phyloP scores from a whole-genome alignment of 2,329 filamentous ascomycete species.

The Lanzia echinophila region DNA sequence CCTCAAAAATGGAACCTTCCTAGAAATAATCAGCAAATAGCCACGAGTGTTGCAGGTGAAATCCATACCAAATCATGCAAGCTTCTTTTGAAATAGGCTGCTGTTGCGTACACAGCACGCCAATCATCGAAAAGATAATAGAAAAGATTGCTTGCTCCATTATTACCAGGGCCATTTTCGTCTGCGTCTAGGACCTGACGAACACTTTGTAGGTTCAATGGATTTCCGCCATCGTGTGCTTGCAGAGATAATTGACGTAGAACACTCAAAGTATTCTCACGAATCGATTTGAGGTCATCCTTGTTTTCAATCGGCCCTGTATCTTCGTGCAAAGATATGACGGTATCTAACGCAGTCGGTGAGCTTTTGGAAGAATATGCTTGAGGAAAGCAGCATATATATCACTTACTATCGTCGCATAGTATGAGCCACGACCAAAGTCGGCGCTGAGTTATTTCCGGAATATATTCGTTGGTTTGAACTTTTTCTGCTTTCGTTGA shows the following conservation, averaged over 20 bases:
- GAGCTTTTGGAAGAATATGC: not conserved
- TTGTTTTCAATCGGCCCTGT: conserved; percentile 31
- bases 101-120: conserved; percentile 49
- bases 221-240: conserved; percentile 31
- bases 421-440: conserved; percentile 68
- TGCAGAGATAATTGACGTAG: conserved; percentile 54
- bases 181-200: conserved; percentile 25
- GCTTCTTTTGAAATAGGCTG: conserved; percentile 40
- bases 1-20: conserved; percentile 24
- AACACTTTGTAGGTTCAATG: conserved; percentile 28
- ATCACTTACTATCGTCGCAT: conserved; percentile 52
- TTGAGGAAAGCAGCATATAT: not conserved
- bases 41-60: not conserved
- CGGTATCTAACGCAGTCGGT: conserved; percentile 44
- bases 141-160: conserved; percentile 54
- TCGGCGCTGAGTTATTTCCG: conserved; percentile 34
- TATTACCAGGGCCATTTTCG: conserved; percentile 31
- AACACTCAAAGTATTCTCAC: conserved; percentile 53
- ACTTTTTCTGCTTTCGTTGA: conserved; percentile 14
- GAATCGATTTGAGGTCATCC: conserved; percentile 30
- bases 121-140: conserved; percentile 65
- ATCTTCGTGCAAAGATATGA: conserved; percentile 63
- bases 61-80: conserved; percentile 43
- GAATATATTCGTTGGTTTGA: conserved; percentile 31
- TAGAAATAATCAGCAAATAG: conserved; percentile 4